Evolutionary conservation across 192 early-diverging fungal species (phyloP).

Genomic region (Umbelopsis isabellina): DNA sequence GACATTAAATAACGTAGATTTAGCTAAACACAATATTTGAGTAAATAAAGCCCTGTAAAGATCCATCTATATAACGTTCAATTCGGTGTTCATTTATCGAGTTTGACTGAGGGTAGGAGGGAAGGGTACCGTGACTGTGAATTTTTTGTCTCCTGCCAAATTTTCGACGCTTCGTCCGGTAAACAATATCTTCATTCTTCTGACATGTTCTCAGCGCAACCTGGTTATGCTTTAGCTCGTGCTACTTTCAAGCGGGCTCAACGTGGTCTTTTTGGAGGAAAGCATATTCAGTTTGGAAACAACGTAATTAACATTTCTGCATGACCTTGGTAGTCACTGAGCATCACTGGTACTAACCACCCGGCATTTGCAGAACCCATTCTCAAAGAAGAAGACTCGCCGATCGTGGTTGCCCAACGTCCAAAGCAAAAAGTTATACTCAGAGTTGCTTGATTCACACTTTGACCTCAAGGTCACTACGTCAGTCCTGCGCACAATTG

Average conservation of each 20-base stretch:
- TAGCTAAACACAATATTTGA: too few species aligned
- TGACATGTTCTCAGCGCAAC: constrained; percentile 34
- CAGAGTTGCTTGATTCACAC: constrained; percentile 59
- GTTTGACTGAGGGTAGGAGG: too few species aligned
- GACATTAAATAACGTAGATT: too few species aligned
- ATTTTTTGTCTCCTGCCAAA: too few species aligned
- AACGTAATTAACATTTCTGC: constrained; percentile 36
- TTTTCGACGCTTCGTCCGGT: too few species aligned
- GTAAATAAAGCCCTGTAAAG: too few species aligned
- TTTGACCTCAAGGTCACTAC: constrained; percentile 68
- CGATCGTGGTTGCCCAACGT: constrained; percentile 83
- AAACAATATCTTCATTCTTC: too few species aligned
- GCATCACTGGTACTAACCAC: too few species aligned
- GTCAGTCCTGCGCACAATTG: constrained; percentile 71
- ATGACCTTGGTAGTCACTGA: too few species aligned
- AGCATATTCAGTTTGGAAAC: constrained; percentile 65
- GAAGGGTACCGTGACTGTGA: too few species aligned
- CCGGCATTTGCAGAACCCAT: constrained; percentile 39
- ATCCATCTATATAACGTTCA: too few species aligned
- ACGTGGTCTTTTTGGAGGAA: constrained; percentile 62
- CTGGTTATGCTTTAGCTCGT: constrained; percentile 45
- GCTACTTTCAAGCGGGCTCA: constrained; percentile 60
- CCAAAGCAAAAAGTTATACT: constrained; percentile 66
- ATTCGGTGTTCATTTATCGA: too few species aligned
- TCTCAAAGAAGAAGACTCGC: constrained; percentile 73